A percentile compares a stretch with the other conserved stretches of the same genome.
phyloP scores from a whole-genome alignment of 2,329 filamentous ascomycete species.

The Immersiporthe knoxdaviesiana region DNA sequence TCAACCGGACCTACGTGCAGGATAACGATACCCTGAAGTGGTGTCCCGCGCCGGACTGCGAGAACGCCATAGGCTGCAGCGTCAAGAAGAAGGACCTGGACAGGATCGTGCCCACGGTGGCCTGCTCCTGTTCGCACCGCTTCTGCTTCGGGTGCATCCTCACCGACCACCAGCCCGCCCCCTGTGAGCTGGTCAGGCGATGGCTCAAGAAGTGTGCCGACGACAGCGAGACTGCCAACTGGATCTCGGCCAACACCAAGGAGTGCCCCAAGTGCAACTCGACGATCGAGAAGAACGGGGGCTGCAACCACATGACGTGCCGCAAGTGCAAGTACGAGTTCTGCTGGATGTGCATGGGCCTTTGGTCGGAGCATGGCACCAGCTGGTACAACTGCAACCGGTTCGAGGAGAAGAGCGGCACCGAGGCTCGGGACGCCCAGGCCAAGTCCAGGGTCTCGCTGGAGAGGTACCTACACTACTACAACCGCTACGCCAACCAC shows the following conservation, averaged over 20 bases:
- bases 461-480: slow-evolving; percentile 97
- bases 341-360: slow-evolving; percentile 99
- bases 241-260: slow-evolving; percentile 99
- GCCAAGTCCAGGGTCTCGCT: slow-evolving; percentile 87
- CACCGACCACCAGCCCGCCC: slow-evolving; percentile 89
- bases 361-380: slow-evolving; percentile 98
- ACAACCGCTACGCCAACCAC: slow-evolving; percentile 98
- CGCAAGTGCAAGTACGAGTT: slow-evolving; percentile 96
- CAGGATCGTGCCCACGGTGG: slow-evolving; percentile 85
- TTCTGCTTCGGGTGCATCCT: slow-evolving; percentile 97
- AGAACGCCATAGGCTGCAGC: slow-evolving; percentile 85
- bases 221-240: slow-evolving; percentile 97
- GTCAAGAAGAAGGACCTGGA: slow-evolving; percentile 87
- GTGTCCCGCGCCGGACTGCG: slow-evolving; percentile 97
- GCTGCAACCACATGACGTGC: slow-evolving; percentile 98
- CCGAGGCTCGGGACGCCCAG: slow-evolving; percentile 88
- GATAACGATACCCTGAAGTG: slow-evolving; percentile 95
- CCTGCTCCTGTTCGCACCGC: slow-evolving; percentile 79
- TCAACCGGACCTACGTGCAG: slow-evolving; percentile 94
- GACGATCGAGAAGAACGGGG: slow-evolving; percentile 98
- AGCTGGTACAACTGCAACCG: slow-evolving; percentile 99
- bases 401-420: slow-evolving; percentile 93
- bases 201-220: slow-evolving; percentile 99
- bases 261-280: slow-evolving; percentile 96
- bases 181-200: slow-evolving; percentile 86